Evolutionary conservation across 139 green algal genomes (phyloP), one percentile per base, ranked within the genome.

Genomic region (Coccomyxa sp.): DNA sequence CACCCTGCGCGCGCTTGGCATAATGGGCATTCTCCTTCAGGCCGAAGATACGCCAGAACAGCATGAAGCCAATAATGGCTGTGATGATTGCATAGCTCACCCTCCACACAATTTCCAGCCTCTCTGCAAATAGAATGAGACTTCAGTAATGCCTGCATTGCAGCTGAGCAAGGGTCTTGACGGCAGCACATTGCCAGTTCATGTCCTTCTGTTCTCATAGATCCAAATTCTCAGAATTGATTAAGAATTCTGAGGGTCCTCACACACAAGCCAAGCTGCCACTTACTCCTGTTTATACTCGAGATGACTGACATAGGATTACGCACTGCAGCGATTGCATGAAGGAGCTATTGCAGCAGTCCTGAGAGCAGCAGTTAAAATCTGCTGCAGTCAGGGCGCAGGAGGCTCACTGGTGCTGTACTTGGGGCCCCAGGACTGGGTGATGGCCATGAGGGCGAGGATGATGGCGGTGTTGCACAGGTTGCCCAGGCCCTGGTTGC

Each of bases 401-500:
- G 27, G 50, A 64, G 27, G 50, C 50, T 64, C 50, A 64, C 50
- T 64, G 18, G 22, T 18, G 50, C 5, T 64, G 50, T 64, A 64
- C 5, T 64, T 64, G 50, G 50, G 50, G 12, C 44, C 44, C 50
- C 50, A 18, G 50, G 22, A 64, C 50, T 64, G 50, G 1, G 40
- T 80, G 68, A 77, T 55, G 69, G 14, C 14, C 24, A 83, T 50
- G 35, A 80, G 74, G 37, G 79, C 39, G 35, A 78, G 78, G 58
- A 83, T 68, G 10, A 83, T 68, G 34, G 68, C 79, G 24, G 44
- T 74, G 68, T 83, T 83, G 74, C 33, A 36, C 35, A 83, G 79
- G 74, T 83, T 83, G 70, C 79, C 79, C 40, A 83, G 31, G 9
- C 33, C 85, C 80, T 90, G 88, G 55, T 82, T 85, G 69, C 72